These are phyloP conservation scores for Monosporozyma aerobia DNA, from an alignment of 805 yeast species.

Conservation along the genomic window DNA sequence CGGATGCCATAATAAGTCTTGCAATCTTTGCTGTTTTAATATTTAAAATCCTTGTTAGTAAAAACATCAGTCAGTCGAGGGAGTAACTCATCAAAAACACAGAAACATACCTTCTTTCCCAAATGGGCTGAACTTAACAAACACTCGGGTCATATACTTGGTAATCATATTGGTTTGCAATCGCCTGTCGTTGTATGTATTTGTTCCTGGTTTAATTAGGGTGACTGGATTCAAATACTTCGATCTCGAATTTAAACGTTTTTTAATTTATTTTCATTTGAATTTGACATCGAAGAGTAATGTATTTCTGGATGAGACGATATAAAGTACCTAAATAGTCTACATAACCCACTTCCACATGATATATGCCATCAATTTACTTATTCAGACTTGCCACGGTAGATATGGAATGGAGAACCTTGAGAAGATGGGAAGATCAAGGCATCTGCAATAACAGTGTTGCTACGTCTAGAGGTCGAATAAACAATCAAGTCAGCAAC, in stretches of 20 bases:
- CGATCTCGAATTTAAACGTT: neutral
- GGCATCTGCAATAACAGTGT: slow-evolving; percentile 61
- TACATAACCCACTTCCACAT: neutral
- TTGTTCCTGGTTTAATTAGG: neutral
- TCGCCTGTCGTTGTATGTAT: neutral
- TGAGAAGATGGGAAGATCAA: slow-evolving; percentile 80
- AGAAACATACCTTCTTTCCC: slow-evolving; percentile 45
- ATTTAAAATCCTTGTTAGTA: slow-evolving; percentile 1
- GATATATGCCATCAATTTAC: neutral
- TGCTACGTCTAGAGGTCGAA: slow-evolving; percentile 46
- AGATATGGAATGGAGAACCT: slow-evolving; percentile 63
- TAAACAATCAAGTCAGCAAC: slow-evolving; percentile 54
- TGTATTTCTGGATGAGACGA: neutral
- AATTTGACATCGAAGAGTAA: neutral
- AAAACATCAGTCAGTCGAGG: neutral
- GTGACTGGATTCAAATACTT: neutral
- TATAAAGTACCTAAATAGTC: neutral
- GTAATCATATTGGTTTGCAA: slow-evolving; percentile 58
- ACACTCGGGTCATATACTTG: slow-evolving; percentile 72
- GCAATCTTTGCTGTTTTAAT: slow-evolving; percentile 53
- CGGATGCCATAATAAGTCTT: slow-evolving; percentile 65
- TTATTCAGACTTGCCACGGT: slow-evolving; percentile 20
- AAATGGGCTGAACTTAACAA: slow-evolving; percentile 72
- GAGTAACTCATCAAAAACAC: neutral
- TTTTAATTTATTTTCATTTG: neutral